Conservation (phyloP, 768 basidiomycete genomes). For the Porpolomopsis calyptriformis region DNA sequence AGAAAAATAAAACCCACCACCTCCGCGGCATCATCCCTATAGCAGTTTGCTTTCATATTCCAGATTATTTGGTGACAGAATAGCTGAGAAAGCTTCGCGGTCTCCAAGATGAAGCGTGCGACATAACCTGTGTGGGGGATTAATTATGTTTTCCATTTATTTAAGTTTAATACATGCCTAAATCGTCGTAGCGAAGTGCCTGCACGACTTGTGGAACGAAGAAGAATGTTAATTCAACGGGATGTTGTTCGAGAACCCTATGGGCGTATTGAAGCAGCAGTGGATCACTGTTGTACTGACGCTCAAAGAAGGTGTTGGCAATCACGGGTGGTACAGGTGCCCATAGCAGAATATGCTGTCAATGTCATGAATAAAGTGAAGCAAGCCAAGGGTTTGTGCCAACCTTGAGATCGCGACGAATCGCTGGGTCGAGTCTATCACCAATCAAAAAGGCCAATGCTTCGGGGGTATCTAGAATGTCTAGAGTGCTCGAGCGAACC, state of each 20-base stretch:
- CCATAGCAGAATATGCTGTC: constrained; percentile 81
- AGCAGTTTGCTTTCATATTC: constrained; percentile 99
- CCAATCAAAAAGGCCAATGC: constrained; percentile 74
- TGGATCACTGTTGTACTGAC: constrained; percentile 73
- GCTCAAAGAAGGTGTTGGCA: constrained; percentile 78
- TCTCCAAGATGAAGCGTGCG: constrained; percentile 90
- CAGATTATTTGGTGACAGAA: constrained; percentile 99
- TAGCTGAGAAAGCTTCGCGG: constrained; percentile 89
- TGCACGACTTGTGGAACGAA: constrained; percentile 99
- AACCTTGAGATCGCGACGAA: constrained; percentile 70
- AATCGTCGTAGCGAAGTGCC: constrained; percentile 79
- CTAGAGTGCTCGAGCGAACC: constrained; percentile 60
- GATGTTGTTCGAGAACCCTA: constrained; percentile 87
- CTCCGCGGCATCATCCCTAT: constrained; percentile 82
- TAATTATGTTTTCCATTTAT: background rate
- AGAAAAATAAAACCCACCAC: constrained; percentile 32
- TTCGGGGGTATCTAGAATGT: constrained; percentile 68
- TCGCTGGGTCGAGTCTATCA: constrained; percentile 45
- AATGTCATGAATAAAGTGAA: background rate
- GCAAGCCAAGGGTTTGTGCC: constrained; percentile 3
- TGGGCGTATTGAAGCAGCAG: constrained; percentile 91
- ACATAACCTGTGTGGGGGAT: constrained; percentile 62
- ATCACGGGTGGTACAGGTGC: constrained; percentile 76
- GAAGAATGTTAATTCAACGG: constrained; percentile 93
- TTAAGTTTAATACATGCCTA: constrained; percentile 39